Evolutionary conservation across 1,139 yeast genomes (phyloP).

Genomic region (Geotrichum klebahnii): DNA sequence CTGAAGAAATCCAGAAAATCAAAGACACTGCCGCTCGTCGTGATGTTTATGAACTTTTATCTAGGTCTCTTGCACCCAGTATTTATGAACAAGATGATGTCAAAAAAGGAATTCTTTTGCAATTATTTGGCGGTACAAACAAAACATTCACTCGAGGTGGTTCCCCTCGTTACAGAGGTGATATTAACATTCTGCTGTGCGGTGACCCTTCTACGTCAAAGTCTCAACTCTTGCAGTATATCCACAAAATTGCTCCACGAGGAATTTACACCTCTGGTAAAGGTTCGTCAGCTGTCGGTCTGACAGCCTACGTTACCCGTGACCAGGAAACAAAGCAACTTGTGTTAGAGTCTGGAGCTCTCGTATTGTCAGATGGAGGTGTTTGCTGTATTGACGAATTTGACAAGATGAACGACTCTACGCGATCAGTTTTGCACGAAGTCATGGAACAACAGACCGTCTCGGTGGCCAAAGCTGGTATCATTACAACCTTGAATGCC

Average conservation of each 20-base stretch:
- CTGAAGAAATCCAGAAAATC: slow-evolving; percentile 65
- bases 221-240: slow-evolving; percentile 88
- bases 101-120: slow-evolving; percentile 87
- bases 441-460: slow-evolving; percentile 99
- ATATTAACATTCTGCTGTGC: slow-evolving; percentile 80
- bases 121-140: slow-evolving; percentile 92
- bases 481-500: slow-evolving; percentile 92
- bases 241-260: slow-evolving; percentile 94
- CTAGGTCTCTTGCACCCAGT: slow-evolving; percentile 92
- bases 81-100: slow-evolving; percentile 95
- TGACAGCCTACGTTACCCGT: slow-evolving; percentile 93
- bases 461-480: slow-evolving; percentile 96
- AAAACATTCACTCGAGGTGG: slow-evolving; percentile 89
- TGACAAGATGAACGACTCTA: slow-evolving; percentile 93
- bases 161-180: slow-evolving; percentile 80
- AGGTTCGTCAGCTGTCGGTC: slow-evolving; percentile 98
- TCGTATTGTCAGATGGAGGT: slow-evolving; percentile 96
- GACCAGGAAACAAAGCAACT: slow-evolving; percentile 90
- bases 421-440: slow-evolving; percentile 93
- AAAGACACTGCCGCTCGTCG: slow-evolving; percentile 58
- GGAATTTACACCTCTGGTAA: slow-evolving; percentile 98
- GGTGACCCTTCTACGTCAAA: slow-evolving; percentile 98
- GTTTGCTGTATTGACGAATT: slow-evolving; percentile 98
- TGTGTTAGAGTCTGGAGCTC: slow-evolving; percentile 93
- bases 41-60: slow-evolving; percentile 81